Evolutionary conservation across 768 basidiomycete species (phyloP).

Genomic region (Paxillus involutus): DNA sequence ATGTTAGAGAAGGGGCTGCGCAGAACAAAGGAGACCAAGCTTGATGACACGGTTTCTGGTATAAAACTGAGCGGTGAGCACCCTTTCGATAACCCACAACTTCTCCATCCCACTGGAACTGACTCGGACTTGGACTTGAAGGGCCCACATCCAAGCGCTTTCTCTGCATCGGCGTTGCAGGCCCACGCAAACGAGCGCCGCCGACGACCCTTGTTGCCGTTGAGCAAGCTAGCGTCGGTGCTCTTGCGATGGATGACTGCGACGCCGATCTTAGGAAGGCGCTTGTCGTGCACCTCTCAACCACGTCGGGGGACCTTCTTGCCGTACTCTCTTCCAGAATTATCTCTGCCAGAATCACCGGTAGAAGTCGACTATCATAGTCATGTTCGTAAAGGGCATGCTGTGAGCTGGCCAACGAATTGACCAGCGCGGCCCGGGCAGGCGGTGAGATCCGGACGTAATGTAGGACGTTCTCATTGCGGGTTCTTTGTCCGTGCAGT

Average conservation of each 20-base stretch:
- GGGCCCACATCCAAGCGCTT: conserved; percentile 12
- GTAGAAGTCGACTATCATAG: too few relatives aligned
- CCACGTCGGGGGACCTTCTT: too few relatives aligned
- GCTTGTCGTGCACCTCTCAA: conserved; percentile 11
- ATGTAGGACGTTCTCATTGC: too few relatives aligned
- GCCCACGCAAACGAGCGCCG: conserved; percentile 32
- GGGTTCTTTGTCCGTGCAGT: too few relatives aligned
- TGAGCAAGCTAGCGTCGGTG: conserved; percentile 30
- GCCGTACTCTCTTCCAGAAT: background rate
- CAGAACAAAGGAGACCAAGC: background rate
- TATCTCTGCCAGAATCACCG: background rate
- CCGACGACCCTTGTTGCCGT: conserved; percentile 22
- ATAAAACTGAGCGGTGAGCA: conserved; percentile 22
- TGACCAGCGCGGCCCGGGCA: too few relatives aligned
- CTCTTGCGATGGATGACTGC: conserved; percentile 83
- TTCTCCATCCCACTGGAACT: conserved; percentile 1
- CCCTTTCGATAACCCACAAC: conserved; percentile 2
- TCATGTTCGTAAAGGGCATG: too few relatives aligned
- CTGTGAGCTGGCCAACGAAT: too few relatives aligned
- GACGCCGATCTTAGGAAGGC: conserved; percentile 47
- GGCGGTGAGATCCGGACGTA: too few relatives aligned
- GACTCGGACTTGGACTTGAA: conserved; percentile 2
- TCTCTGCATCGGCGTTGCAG: conserved; percentile 34
- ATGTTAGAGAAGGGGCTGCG: conserved; percentile 1
- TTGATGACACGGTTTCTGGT: background rate